phyloP scores from a whole-genome alignment of 129 eudicot species.

The Cynara cardunculus region DNA sequence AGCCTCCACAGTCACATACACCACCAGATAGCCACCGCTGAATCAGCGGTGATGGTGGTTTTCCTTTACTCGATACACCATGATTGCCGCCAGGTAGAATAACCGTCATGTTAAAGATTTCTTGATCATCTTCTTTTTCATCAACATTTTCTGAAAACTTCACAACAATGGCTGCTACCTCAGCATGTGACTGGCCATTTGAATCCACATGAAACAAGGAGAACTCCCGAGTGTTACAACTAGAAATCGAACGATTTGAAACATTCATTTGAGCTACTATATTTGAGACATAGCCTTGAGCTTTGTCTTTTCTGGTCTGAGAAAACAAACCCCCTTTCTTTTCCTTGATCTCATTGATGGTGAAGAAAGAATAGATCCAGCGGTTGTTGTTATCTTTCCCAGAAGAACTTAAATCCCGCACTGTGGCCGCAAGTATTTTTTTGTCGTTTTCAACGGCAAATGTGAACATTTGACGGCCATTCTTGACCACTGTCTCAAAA shows the following conservation, averaged over 20 bases:
- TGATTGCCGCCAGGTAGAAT: slow-evolving; percentile 78
- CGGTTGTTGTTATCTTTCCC: slow-evolving; percentile 32
- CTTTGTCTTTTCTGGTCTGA: slow-evolving; percentile 45
- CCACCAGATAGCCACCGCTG: slow-evolving; percentile 84
- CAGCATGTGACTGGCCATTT: slow-evolving; percentile 44
- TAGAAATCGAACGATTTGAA: slow-evolving; percentile 34
- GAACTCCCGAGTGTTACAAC: slow-evolving; percentile 46
- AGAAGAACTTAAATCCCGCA: slow-evolving; percentile 44
- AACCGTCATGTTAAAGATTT: slow-evolving; percentile 42
- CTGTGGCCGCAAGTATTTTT: slow-evolving; percentile 32
- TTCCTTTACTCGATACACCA: slow-evolving; percentile 66
- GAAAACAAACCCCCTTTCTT: slow-evolving; percentile 58
- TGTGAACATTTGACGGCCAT: slow-evolving; percentile 29
- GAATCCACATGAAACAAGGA: slow-evolving; percentile 47
- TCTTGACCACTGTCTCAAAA: slow-evolving; percentile 24
- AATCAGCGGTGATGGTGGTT: slow-evolving; percentile 61
- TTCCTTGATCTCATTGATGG: slow-evolving; percentile 60
- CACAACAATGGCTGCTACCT: slow-evolving; percentile 70
- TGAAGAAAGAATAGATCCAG: slow-evolving; percentile 79
- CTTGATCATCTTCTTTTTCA: slow-evolving; percentile 16
- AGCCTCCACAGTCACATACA: slow-evolving; percentile 90
- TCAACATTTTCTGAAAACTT: slow-evolving; percentile 37
- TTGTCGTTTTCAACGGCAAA: slow-evolving; percentile 27
- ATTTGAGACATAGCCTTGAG: slow-evolving; percentile 45
- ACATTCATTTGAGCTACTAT: slow-evolving; percentile 77